Conservation (phyloP, 306 rosid species). For the Lathyrus aphaca region DNA sequence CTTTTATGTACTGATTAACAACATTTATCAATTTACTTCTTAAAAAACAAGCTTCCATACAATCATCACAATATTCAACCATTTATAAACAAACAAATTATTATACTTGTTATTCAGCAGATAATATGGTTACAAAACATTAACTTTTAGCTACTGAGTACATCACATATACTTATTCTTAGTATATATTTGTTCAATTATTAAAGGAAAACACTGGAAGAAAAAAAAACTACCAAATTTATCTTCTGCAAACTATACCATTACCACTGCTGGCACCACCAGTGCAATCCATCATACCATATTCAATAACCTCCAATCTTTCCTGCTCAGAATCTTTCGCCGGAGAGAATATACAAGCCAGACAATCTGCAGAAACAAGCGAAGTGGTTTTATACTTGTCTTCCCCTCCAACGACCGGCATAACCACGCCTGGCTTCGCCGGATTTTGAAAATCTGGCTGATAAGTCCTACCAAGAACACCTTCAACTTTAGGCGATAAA, state of each 20-base stretch:
- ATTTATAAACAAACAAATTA: conserved; percentile 31
- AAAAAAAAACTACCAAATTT: conserved; percentile 30
- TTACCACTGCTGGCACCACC: conserved; percentile 58
- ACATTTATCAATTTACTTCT: no score
- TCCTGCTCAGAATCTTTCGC: conserved; percentile 25
- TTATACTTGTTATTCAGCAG: not conserved
- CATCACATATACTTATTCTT: not conserved
- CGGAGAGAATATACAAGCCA: conserved; percentile 54
- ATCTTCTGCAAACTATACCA: conserved; percentile 78
- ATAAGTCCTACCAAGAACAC: conserved; percentile 86
- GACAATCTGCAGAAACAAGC: conserved; percentile 64
- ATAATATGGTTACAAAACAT: not conserved
- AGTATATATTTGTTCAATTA: no score
- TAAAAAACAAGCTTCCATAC: not conserved
- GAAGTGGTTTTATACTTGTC: conserved; percentile 68
- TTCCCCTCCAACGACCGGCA: conserved; percentile 92
- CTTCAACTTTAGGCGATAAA: conserved; percentile 68
- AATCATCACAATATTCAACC: not conserved
- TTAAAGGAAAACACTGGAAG: not conserved
- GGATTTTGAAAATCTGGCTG: conserved; percentile 78
- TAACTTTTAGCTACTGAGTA: not conserved
- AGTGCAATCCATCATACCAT: conserved; percentile 58
- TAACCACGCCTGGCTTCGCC: conserved; percentile 71
- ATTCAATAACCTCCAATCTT: conserved; percentile 34
- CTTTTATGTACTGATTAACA: no score